Conservation (phyloP, 495 filamentous ascomycete species). For the Sporormia fimetaria region DNA sequence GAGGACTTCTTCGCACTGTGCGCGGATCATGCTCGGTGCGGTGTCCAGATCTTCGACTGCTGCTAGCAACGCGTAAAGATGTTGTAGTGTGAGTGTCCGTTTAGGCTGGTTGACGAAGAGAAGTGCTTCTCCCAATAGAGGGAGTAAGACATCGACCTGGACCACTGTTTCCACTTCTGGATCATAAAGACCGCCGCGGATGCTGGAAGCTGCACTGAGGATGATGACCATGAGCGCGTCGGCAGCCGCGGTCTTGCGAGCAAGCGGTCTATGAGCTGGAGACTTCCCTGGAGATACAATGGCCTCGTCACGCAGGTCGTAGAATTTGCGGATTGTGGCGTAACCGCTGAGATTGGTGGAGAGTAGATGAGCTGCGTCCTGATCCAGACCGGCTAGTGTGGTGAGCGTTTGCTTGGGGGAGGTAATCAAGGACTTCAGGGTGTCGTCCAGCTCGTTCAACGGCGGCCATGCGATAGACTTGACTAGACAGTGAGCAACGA, state of each 20-base stretch:
- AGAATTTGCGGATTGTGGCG: constrained; percentile 76
- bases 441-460: constrained; percentile 51
- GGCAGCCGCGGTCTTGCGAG: constrained; percentile 55
- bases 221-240: constrained; percentile 66
- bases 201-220: constrained; percentile 71
- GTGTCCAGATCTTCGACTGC: constrained; percentile 75
- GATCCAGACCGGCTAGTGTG: constrained; percentile 51
- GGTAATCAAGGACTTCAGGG: constrained; percentile 52
- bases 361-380: constrained; percentile 66
- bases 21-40: constrained; percentile 40
- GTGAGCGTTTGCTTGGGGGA: constrained; percentile 56
- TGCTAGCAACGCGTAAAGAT: constrained; percentile 65
- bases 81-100: constrained; percentile 44
- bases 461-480: constrained; percentile 71
- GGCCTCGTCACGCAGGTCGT: constrained; percentile 67
- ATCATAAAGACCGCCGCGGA: constrained; percentile 78
- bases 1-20: constrained; percentile 42
- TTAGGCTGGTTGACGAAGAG: constrained; percentile 54
- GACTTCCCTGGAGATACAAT: constrained; percentile 19
- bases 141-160: constrained; percentile 72
- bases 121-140: constrained; percentile 70
- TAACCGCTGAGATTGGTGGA: constrained; percentile 82
- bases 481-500: constrained; percentile 74
- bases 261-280: constrained; percentile 27
- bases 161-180: constrained; percentile 65